These are phyloP conservation scores for Aspergillus pseudoterreus DNA, from an alignment of 2,329 filamentous ascomycete genomes.

Conservation along the genomic window DNA sequence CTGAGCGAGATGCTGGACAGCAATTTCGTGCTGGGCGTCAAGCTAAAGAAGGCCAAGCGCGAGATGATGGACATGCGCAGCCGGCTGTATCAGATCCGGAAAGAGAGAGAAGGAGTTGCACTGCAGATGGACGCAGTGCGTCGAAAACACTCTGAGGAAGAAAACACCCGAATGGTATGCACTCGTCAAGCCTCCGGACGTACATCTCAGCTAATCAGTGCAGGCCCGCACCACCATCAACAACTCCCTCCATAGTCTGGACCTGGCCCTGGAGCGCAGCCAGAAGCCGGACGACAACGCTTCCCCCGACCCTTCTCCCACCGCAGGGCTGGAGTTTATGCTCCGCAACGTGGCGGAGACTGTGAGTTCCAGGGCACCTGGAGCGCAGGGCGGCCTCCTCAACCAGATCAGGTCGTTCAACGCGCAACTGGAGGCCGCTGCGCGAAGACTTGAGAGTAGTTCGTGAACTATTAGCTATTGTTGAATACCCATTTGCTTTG, in stretches of 20 bases:
- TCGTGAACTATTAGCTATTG: constrained; percentile 5
- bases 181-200: neutral
- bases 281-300: constrained; percentile 22
- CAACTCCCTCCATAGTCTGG: constrained; percentile 40
- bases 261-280: constrained; percentile 39
- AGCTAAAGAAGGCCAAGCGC: constrained; percentile 43
- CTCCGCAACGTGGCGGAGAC: constrained; percentile 39
- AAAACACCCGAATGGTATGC: constrained; percentile 33
- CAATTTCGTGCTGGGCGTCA: constrained; percentile 44
- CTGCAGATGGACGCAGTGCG: constrained; percentile 49
- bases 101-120: constrained; percentile 47
- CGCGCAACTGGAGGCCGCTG: constrained; percentile 38
- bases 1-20: constrained; percentile 52
- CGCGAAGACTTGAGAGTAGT: constrained; percentile 21
- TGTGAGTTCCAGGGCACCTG: constrained; percentile 38
- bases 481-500: constrained; percentile 2
- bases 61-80: constrained; percentile 45
- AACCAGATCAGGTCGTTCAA: constrained; percentile 42
- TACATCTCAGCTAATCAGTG: neutral
- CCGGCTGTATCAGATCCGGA: constrained; percentile 47
- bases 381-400: constrained; percentile 39
- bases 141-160: constrained; percentile 37
- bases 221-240: constrained; percentile 40
- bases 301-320: constrained; percentile 15
- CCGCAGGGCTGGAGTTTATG: constrained; percentile 40